Conservation (phyloP, 768 basidiomycete genomes). For the Saitozyma sp. region DNA sequence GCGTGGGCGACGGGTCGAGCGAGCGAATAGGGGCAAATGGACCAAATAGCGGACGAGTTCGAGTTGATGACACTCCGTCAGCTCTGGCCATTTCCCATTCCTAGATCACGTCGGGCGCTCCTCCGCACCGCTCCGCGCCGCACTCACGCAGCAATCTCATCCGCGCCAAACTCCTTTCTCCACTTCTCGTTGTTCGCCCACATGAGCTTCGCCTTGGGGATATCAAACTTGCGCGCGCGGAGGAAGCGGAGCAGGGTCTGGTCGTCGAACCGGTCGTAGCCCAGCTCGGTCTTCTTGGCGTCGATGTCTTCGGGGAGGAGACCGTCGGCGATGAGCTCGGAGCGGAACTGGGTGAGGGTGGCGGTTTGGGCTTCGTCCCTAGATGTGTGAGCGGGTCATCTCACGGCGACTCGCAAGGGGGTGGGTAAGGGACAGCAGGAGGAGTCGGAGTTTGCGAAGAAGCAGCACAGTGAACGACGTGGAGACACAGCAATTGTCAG, state of each 20-base stretch:
- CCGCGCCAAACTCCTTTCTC: slow-evolving; percentile 71
- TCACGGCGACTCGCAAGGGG: not conserved
- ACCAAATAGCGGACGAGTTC: not conserved
- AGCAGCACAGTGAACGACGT: no score
- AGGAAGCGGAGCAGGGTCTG: slow-evolving; percentile 65
- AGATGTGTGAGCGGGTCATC: not conserved
- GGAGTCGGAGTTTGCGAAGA: no score
- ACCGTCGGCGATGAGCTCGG: slow-evolving; percentile 58
- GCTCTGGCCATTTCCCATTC: not conserved
- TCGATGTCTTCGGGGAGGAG: slow-evolving; percentile 43
- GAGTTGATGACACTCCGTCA: not conserved
- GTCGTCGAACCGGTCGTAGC: slow-evolving; percentile 53
- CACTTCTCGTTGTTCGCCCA: slow-evolving; percentile 77
- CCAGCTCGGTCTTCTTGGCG: slow-evolving; percentile 25
- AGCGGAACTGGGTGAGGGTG: slow-evolving; percentile 68
- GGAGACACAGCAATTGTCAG: no score
- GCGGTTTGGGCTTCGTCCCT: slow-evolving; percentile 59
- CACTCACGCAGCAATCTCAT: slow-evolving; percentile 54
- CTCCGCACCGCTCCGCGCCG: no score
- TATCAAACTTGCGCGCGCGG: slow-evolving; percentile 88
- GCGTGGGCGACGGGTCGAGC: not conserved
- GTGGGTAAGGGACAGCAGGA: no score
- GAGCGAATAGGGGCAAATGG: not conserved
- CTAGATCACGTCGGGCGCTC: no score
- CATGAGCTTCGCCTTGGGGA: slow-evolving; percentile 80